These are phyloP conservation scores for Coemansia guatemalensis DNA, from an alignment of 192 early-diverging fungal genomes.

Conservation along the genomic window DNA sequence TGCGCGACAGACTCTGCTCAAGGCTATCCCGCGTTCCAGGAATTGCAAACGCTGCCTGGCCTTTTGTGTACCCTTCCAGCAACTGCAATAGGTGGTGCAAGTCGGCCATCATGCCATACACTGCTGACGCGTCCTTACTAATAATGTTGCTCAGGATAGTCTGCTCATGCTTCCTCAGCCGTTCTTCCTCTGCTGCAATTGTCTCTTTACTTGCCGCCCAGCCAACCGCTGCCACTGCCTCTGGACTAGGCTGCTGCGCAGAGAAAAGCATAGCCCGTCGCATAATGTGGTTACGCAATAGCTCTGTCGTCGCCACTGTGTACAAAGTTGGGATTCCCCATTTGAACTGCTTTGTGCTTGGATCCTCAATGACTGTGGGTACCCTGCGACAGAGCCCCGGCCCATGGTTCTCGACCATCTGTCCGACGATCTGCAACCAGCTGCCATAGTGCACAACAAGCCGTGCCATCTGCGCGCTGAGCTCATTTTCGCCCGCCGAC, in stretches of 20 bases:
- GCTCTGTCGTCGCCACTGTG: slow-evolving; percentile 34
- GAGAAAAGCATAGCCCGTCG: slow-evolving; percentile 23
- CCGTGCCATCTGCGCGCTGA: slow-evolving; percentile 14
- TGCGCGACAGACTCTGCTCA: slow-evolving; percentile 19
- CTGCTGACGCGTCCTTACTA: slow-evolving; percentile 39
- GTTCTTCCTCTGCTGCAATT: slow-evolving; percentile 24
- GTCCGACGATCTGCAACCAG: slow-evolving; percentile 44
- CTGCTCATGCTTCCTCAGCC: slow-evolving; percentile 40
- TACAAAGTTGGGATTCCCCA: slow-evolving; percentile 50
- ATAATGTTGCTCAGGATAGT: slow-evolving; percentile 36
- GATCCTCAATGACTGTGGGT: slow-evolving; percentile 44
- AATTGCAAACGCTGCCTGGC: slow-evolving; percentile 6
- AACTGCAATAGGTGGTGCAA: slow-evolving; percentile 40
- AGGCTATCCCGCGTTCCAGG: slow-evolving; percentile 23
- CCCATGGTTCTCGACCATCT: slow-evolving; percentile 47
- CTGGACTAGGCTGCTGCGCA: not conserved
- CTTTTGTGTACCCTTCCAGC: slow-evolving; percentile 12
- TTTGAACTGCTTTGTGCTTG: slow-evolving; percentile 38
- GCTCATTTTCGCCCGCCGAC: not conserved
- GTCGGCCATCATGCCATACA: slow-evolving; percentile 53
- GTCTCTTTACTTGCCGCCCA: slow-evolving; percentile 11
- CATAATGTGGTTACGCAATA: slow-evolving; percentile 35
- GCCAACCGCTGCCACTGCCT: not conserved
- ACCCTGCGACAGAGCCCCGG: slow-evolving; percentile 33
- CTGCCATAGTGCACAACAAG: slow-evolving; percentile 27